Base-by-base conservation (phyloP, 768 basidiomycete species). In the Plicaturopsis crispa region DNA sequence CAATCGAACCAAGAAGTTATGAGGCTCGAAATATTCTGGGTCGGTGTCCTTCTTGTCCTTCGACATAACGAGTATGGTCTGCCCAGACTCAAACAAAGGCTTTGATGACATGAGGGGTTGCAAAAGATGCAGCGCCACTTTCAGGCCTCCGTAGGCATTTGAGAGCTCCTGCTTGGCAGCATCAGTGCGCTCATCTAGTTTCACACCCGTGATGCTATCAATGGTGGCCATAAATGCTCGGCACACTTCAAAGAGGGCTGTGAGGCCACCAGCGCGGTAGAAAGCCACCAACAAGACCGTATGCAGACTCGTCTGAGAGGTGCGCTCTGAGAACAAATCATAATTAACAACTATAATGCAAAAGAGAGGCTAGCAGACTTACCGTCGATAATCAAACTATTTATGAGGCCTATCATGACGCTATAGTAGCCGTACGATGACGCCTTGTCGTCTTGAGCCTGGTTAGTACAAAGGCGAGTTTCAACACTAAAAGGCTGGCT, bases 1-100 rank as follows among this genome's bases (percentile, higher is more conserved):
- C 42, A 94, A 65, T 42, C 72, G 78, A 47, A 98, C 81, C 36
- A 98, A 72, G 58, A 96, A 87, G 52, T 87, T 84, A 53, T 84
- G 79, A 0, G 89, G 75, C 48, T 91, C 85, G 44, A 94, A 93
- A 54, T 82, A 87, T 24, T 79, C 81, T 4, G 69, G 59, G 47
- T 92, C 84, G 1, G 75, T 80, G 16, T 85, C 80, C 52, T 76
- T 75, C 56, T 86, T 86, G 59, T 90, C 90, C 12, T 79, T 76
- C 13, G 80, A 81, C 28, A 76, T 62, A 12, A 84, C 69, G 22
- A 85, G 59, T 3, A 70, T 55, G 0, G 90, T 93, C 60, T 98
- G 93, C 3, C 78, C 72, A 5, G 89, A 86, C 41, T 97, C 92
- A 39, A 91, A 72, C 18, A 94, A 65, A 10, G 85, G 73, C 48